Conservation (phyloP, 1,284 basidiomycete species). For the Coniophora puteana region DNA sequence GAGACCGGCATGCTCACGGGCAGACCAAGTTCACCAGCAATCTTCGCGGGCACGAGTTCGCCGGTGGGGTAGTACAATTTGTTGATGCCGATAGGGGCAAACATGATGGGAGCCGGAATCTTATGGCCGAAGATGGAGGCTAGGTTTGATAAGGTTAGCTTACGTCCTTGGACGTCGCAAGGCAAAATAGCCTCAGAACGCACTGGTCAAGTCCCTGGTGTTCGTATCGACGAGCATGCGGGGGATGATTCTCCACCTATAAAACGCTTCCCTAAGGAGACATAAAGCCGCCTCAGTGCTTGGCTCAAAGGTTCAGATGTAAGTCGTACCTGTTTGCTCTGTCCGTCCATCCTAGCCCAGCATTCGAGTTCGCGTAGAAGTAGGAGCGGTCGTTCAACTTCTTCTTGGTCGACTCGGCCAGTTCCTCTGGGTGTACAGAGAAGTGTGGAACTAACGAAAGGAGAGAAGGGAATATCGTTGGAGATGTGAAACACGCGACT, state of each 20-base stretch:
- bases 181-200: slow-evolving; percentile 14
- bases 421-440: slow-evolving; percentile 47
- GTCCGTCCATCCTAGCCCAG: slow-evolving; percentile 54
- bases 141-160: too few species aligned
- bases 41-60: slow-evolving; percentile 50
- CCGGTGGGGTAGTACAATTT: slow-evolving; percentile 50
- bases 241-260: slow-evolving; percentile 50
- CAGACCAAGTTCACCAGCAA: slow-evolving; percentile 52
- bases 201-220: slow-evolving; percentile 47
- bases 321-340: slow-evolving; percentile 42
- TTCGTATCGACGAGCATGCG: slow-evolving; percentile 59
- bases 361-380: slow-evolving; percentile 56
- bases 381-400: slow-evolving; percentile 50
- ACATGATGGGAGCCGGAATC: slow-evolving; percentile 50
- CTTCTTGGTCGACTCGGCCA: slow-evolving; percentile 45
- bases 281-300: background rate
- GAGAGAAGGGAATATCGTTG: too few species aligned
- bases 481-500: too few species aligned
- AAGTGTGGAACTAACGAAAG: slow-evolving; percentile 28
- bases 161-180: too few species aligned
- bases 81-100: slow-evolving; percentile 59
- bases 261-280: slow-evolving; percentile 40
- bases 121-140: slow-evolving; percentile 50
- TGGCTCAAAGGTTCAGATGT: background rate
- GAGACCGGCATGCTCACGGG: too few species aligned